These are phyloP conservation scores for Dictyostelium firmibasis DNA, from an alignment of 78 protist species.

Conservation along the genomic window DNA sequence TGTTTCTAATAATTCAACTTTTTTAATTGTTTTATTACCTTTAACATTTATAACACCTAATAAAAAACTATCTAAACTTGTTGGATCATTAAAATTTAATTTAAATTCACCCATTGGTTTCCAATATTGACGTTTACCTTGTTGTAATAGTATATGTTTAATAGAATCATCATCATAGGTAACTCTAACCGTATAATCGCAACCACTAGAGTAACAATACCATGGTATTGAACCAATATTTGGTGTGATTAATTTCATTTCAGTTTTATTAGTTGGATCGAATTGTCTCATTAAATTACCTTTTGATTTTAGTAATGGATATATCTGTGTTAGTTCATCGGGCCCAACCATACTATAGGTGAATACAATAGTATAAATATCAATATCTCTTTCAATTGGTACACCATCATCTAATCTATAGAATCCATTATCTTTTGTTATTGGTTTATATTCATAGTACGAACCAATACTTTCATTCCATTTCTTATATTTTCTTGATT, in stretches of 20 bases:
- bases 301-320: neutral
- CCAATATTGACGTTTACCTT: neutral
- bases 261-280: constrained; percentile 31
- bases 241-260: neutral
- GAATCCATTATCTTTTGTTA: neutral
- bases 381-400: constrained; percentile 16
- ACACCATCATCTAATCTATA: neutral
- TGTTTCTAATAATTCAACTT: constrained; percentile 23
- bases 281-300: constrained; percentile 24
- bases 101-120: neutral
- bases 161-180: constrained; percentile 18
- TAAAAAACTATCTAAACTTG: neutral
- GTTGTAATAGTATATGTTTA: neutral
- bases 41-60: neutral
- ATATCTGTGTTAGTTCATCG: neutral
- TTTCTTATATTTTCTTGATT: neutral
- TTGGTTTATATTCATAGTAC: neutral
- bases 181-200: constrained; percentile 33
- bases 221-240: neutral
- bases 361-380: constrained; percentile 6
- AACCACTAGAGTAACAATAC: constrained; percentile 33
- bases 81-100: neutral
- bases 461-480: constrained; percentile 7
- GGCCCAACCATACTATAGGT: neutral
- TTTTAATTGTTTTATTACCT: neutral